Base-by-base conservation (phyloP, 2,329 filamentous ascomycete species). In the Salinomyces thailandicus region DNA sequence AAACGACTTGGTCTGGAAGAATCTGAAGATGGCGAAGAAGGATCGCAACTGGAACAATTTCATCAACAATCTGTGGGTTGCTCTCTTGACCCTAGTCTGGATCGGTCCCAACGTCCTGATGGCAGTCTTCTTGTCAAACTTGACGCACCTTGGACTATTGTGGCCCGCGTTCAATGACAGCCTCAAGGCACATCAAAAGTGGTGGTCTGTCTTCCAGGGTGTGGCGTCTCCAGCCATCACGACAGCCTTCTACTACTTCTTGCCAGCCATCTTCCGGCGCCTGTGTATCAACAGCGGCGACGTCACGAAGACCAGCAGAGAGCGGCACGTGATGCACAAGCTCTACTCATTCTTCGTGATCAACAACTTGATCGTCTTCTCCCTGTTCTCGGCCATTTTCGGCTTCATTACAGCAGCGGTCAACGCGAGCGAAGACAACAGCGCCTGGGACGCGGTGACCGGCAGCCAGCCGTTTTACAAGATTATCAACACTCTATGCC, bases 341-440 rank as follows among this genome's bases (percentile, higher is more conserved):
- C 72, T 98, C 2, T 98, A 93, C 62, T 74, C 83, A 13, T 98
- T 98, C 66, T 98, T 98, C 61, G 75, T 95, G 35, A 86, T 98
- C 69, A 98, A 98, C 72, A 96, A 96, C 55, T 62, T 98, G 37
- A 68, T 98, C 47, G 79, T 96, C 39, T 96, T 96, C 61, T 95
- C 87, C 8, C 68, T 94, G 11, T 96, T 96, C 60, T 85, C 83
- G 30, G 78, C 84, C 1, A 63, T 86, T 12, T 95, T 85, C 77
- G 67, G 68, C 1, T 86, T 87, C 50, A 67, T 86, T 6, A 64
- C 77, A 1, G 67, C 67, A 4, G 76, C 93, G 24, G 64, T 87
- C 31, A 63, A 71, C 30, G 75, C 75, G 0, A 59, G 69, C 3
- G 61, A 70, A 0, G 72, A 75, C 26, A 63, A 69, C 13, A 69